Base-by-base conservation (phyloP, 208 protist species). In the Lotmaria passim region DNA sequence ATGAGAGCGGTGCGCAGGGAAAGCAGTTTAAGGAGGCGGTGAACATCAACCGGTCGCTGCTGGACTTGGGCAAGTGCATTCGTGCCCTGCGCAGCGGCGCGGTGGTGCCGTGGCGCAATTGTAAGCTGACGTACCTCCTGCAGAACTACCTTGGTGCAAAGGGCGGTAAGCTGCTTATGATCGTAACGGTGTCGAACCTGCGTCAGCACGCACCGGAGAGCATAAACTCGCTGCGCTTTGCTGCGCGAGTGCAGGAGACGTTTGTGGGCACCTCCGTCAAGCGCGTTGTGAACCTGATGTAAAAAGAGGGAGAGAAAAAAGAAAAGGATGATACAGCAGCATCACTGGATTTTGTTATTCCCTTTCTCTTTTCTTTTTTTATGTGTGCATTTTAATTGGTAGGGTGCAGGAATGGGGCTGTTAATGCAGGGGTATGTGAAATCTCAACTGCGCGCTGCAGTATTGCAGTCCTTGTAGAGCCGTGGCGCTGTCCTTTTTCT, bases 1-100 rank as follows among this genome's bases (percentile, higher is more conserved):
- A 86, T 46, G 93, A 97, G 21, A 97, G 92, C 12, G 94, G 93
- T 10, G 92, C 84, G 31, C 85, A 93, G 38, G 96, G 94, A 0
- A 75, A 88, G 68, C 86, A 94, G 44, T 79, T 98, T 48, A 89
- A 93, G 69, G 96, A 98, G 78, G 90, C 91, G 31, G 79, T 94
- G 24, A 94, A 93, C 78, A 98, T 98, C 81, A 98, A 98, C 69
- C 64, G 81, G 10, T 93, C 81, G 23, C 73, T 98, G 26, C 73
- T 96, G 12, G 84, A 96, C 65, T 75, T 98, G 10, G 95, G 95
- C 36, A 97, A 98, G 67, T 97, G 97, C 61, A 98, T 98, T 62
- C 71, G 79, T 21, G 93, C 93, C 10, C 69, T 98, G 47, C 85
- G 83, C 41, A 56, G 72, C 17, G 76, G 79, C 5, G 71, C 82